Base-by-base conservation (phyloP, 108 stramenopile species). In the Chaetoceros muelleri region DNA sequence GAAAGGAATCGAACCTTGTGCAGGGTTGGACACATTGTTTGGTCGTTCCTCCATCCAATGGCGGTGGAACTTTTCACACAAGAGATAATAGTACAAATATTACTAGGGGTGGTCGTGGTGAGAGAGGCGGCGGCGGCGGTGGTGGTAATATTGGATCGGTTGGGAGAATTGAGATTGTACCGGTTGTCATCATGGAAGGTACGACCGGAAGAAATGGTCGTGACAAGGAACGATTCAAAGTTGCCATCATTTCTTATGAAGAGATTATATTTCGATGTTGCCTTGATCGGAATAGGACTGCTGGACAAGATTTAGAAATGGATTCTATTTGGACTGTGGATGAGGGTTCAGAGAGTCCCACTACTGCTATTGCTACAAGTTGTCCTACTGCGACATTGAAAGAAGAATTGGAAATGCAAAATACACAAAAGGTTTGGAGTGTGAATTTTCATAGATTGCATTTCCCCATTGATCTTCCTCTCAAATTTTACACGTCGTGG, bases 391-490 rank as follows among this genome's bases (percentile, higher is more conserved):
- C 28, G 62, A 0, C 53, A n/a, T n/a, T n/a, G n/a, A n/a, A n/a
- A n/a, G n/a, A n/a, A n/a, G n/a, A n/a, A n/a, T n/a, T n/a, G n/a
- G n/a, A n/a, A n/a, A n/a, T n/a, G n/a, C 51, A 30, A 53, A 46
- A 24, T 19, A 47, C 18, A 8, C 25, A 50, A 5, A 2, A 49
- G 24, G 2, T 30, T 20, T 52, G 55, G 61, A 48, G 52, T 40
- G 72, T 66, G 26, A 45, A 52, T 3, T 89, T 89, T 57, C 83
- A 79, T 48, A 54, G 66, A 49, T 53, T 82, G 16, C 67, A 60
- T 23, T 85, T 74, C 62, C 87, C 87, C 20, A 66, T 79, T 28
- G 54, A 82, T 52, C 64, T 82, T 17, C 79, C 87, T n/a, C 57
- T 85, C 2, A 28, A 52, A 2, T 83, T 89, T 62, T 89, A 83